Base-by-base conservation (phyloP, 1,284 basidiomycete genomes). In the Filobasidium uniguttulatum region DNA sequence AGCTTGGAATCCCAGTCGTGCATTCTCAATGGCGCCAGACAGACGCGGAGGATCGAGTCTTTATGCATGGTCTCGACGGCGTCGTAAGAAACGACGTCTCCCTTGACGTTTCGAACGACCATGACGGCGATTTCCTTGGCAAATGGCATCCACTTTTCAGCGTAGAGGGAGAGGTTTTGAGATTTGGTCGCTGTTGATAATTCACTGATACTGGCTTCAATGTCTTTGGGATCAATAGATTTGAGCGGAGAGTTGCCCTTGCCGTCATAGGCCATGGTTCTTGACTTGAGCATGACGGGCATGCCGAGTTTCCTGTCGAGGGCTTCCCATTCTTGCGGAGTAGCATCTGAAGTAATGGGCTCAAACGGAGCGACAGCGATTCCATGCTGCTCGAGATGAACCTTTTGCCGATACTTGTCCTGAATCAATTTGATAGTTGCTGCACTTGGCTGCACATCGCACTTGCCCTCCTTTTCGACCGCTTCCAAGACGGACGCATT, bases 21-120 rank as follows among this genome's bases (percentile, higher is more conserved):
- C 14, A 63, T 67, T 31, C 85, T 75, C 31, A 90, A 69, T 1
- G 90, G 94, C 1, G 85, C 88, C 43, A 64, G 83, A 83, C 35
- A 97, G 17, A 96, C 77, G 63, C 97, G 86, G 62, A 94, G 89
- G 47, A 98, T 85, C 61, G 82, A 93, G 56, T 97, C 78, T 69
- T 86, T 85, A 71, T 98, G 94, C 14, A 98, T 75, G 0, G 94
- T 98, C 71, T 99, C 90, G 22, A 97, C 94, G 1, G 81, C 82
- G 22, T 93, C 89, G 64, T 98, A 99, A 7, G 85, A 83, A 23
- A 71, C 66, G 3, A 91, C 81, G 50, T 86, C 77, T 12, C 89
- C 91, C 17, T 72, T 66, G 6, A 73, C 73, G 14, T 83, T 80
- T 23, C 88, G 80, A 1, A 97, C 91, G 12, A 98, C 94, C 86